A percentile compares a stretch with the other conserved stretches of the same genome.
Conservation (phyloP, 2,329 filamentous ascomycete species). For the Paecilomyces fulvus region DNA sequence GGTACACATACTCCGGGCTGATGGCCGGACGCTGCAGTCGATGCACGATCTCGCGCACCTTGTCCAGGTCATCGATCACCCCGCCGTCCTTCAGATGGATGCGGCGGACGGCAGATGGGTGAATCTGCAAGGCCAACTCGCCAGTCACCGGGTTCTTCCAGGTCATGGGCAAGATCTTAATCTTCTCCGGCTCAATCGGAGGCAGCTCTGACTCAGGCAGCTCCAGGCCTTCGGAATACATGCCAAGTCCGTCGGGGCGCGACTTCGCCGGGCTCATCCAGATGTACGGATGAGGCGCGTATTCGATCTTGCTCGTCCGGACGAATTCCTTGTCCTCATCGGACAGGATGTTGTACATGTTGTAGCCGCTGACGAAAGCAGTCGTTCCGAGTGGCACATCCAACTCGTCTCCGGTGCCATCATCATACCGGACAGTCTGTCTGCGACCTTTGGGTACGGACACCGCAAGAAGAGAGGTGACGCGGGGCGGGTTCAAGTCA, state of each 20-base stretch:
- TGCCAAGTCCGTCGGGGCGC: conserved; percentile 60
- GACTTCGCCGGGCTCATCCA: conserved; percentile 68
- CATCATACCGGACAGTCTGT: conserved; percentile 65
- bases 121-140: conserved; percentile 61
- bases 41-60: conserved; percentile 64
- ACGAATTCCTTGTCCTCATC: conserved; percentile 60
- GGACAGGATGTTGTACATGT: conserved; percentile 60
- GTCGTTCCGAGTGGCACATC: conserved; percentile 66
- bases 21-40: conserved; percentile 65
- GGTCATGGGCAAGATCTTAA: conserved; percentile 66
- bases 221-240: conserved; percentile 59
- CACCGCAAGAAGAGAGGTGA: conserved; percentile 67
- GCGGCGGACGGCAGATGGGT: conserved; percentile 62
- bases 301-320: conserved; percentile 59
- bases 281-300: conserved; percentile 70
- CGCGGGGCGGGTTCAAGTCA: conserved; percentile 63
- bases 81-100: conserved; percentile 59
- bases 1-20: conserved; percentile 58
- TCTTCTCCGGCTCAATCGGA: conserved; percentile 55
- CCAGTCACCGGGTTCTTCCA: conserved; percentile 70
- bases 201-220: conserved; percentile 53
- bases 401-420: conserved; percentile 58
- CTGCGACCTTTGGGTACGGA: conserved; percentile 57
- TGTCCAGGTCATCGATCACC: conserved; percentile 58
- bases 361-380: conserved; percentile 63